These are phyloP conservation scores for Aurifilum marmelostoma DNA, from an alignment of 2,329 filamentous ascomycete species.

Conservation along the genomic window DNA sequence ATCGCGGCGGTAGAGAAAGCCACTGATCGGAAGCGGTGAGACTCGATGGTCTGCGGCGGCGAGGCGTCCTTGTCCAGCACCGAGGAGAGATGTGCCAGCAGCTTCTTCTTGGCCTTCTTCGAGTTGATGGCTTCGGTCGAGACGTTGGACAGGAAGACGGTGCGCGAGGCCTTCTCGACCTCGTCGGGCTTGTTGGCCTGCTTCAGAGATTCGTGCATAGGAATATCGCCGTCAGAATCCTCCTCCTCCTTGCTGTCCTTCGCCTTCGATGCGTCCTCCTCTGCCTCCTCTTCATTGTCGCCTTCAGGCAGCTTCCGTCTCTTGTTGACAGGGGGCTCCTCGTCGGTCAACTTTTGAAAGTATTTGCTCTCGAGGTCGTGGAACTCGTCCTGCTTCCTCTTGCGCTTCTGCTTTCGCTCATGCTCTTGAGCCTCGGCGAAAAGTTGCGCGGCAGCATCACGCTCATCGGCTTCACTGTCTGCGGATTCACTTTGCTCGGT, in stretches of 20 bases:
- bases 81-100: slow-evolving; percentile 77
- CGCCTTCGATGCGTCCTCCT: slow-evolving; percentile 48
- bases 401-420: slow-evolving; percentile 61
- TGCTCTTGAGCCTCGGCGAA: slow-evolving; percentile 44
- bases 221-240: slow-evolving; percentile 46
- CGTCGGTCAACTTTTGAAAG: slow-evolving; percentile 65
- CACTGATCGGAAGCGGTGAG: slow-evolving; percentile 90
- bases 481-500: slow-evolving; percentile 37
- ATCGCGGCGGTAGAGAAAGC: slow-evolving; percentile 77
- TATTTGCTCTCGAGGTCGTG: slow-evolving; percentile 74
- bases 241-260: slow-evolving; percentile 37
- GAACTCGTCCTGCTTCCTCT: slow-evolving; percentile 65
- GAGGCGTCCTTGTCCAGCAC: slow-evolving; percentile 61
- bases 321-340: slow-evolving; percentile 56
- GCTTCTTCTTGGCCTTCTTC: slow-evolving; percentile 76
- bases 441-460: slow-evolving; percentile 40
- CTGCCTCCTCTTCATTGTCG: slow-evolving; percentile 48
- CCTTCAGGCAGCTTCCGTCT: slow-evolving; percentile 48
- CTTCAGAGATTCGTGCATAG: slow-evolving; percentile 61
- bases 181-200: slow-evolving; percentile 62
- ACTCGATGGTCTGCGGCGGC: slow-evolving; percentile 76
- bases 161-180: slow-evolving; percentile 83
- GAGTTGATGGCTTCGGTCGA: slow-evolving; percentile 80
- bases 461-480: slow-evolving; percentile 34
- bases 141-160: slow-evolving; percentile 92